Conservation (phyloP, 1,139 yeast genomes). For the Candida mesenterica region DNA sequence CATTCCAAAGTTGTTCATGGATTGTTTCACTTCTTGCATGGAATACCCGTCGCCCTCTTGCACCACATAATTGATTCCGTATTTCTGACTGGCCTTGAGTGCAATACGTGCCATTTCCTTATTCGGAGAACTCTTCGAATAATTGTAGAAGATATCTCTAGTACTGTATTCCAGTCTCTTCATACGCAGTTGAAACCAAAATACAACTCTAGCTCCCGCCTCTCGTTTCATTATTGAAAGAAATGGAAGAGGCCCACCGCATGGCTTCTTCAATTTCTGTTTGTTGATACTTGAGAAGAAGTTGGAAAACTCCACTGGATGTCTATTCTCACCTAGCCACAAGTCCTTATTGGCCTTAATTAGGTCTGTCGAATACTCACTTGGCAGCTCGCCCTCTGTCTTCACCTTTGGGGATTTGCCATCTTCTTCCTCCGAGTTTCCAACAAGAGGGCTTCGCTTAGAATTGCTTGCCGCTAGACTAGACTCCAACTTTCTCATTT, state of each 20-base stretch:
- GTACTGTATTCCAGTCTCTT: conserved; percentile 6
- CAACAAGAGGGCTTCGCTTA: no score
- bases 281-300: conserved; percentile 11
- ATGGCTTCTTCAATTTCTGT: conserved; percentile 6
- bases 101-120: conserved; percentile 5
- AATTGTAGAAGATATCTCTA: conserved; percentile 10
- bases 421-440: no score
- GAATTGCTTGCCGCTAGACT: no score
- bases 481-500: conserved; percentile 12
- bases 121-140: conserved; percentile 7
- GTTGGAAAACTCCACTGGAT: conserved; percentile 8
- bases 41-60: conserved; percentile 14
- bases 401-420: neutral
- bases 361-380: neutral
- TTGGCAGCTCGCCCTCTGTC: neutral
- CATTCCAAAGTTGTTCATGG: conserved; percentile 9
- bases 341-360: conserved; percentile 3
- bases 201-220: conserved; percentile 17
- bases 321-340: conserved; percentile 13
- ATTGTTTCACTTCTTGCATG: conserved; percentile 13
- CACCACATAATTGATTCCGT: conserved; percentile 13
- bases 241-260: conserved; percentile 14
- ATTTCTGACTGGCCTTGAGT: conserved; percentile 9
- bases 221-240: conserved; percentile 19
- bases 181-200: conserved; percentile 11